phyloP scores from a whole-genome alignment of 192 early-diverging fungal genomes.

The Rhizophagus clarus region DNA sequence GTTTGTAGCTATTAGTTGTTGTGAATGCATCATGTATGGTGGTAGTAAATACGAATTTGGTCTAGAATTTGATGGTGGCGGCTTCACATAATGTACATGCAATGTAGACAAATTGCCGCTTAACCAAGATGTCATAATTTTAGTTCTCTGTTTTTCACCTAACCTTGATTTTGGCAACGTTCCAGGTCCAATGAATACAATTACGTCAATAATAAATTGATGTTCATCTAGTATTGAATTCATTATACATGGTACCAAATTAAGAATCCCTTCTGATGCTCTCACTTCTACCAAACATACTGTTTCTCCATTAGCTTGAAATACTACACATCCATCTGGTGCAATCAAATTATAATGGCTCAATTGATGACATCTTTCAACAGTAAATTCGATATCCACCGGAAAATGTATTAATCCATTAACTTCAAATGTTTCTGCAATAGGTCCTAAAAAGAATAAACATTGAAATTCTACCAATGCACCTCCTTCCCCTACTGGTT shows the following conservation, averaged over 20 bases:
- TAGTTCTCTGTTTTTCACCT: conserved; percentile 65
- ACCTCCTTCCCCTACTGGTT: conserved; percentile 51
- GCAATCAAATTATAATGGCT: neutral
- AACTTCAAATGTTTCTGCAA: conserved; percentile 70
- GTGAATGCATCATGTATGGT: neutral
- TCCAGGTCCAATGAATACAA: conserved; percentile 61
- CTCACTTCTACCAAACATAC: conserved; percentile 43
- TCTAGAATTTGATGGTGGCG: neutral
- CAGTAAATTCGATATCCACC: conserved; percentile 70
- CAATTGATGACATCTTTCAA: conserved; percentile 56
- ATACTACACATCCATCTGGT: conserved; percentile 35
- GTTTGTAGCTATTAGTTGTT: neutral
- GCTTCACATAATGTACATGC: conserved; percentile 4
- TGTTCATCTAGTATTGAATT: conserved; percentile 72
- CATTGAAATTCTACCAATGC: conserved; percentile 64
- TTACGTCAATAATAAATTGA: conserved; percentile 69
- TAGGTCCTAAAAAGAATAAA: conserved; percentile 76
- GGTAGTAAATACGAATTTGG: neutral
- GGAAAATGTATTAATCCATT: conserved; percentile 76
- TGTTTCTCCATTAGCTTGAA: conserved; percentile 46
- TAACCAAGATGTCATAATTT: conserved; percentile 33
- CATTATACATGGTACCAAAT: conserved; percentile 62
- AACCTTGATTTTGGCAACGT: conserved; percentile 63
- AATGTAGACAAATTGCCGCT: neutral
- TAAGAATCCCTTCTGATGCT: conserved; percentile 45